Base-by-base conservation (phyloP, 345 rosid species). In the Abelmoschus esculentus region DNA sequence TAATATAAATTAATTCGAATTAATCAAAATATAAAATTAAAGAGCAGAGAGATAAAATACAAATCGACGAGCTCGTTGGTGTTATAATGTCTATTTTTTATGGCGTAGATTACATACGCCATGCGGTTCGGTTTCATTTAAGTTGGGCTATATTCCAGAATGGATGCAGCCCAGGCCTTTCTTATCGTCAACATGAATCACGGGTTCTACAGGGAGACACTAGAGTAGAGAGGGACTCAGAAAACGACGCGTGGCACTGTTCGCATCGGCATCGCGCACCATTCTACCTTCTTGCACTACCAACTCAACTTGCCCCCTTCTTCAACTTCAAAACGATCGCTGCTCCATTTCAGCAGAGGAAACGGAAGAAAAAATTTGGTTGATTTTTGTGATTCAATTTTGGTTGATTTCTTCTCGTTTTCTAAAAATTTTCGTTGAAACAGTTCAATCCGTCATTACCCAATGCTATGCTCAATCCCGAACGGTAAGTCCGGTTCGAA, bases 391-490 rank as follows among this genome's bases (percentile, higher is more conserved):
- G 38, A 42, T 42, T 10, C 46, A 2, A 10, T 42, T 42, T 42
- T 10, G 46, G 9, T 42, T 42, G 46, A 12, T 10, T 12, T 42
- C 1, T 36, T 36, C 9, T 38, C 42, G 42, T 42, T 42, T 42
- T 10, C 46, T 42, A 12, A 42, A 12, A 42, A 10, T 8, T 42
- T 42, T 42, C 46, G 46, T 42, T 3, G 46, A 42, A 66, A 15
- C 70, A 4, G 29, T 54, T 70, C 66, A 54, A 50, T 22, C 46
- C 40, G 14, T 29, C 70, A 11, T 29, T 52, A 28, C 19, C 61
- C 14, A 75, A 92, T 92, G 98, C 77, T 87, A 55, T 89, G 86
- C 82, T 85, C 97, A 61, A 62, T 83, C 66, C 58, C 83, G 28
- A 70, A 83, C 76, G 83, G 66, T 63, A 86, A 84, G 83, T 81